phyloP scores from a whole-genome alignment of 164 flowering plant genomes.

The Tetracentron sinense region DNA sequence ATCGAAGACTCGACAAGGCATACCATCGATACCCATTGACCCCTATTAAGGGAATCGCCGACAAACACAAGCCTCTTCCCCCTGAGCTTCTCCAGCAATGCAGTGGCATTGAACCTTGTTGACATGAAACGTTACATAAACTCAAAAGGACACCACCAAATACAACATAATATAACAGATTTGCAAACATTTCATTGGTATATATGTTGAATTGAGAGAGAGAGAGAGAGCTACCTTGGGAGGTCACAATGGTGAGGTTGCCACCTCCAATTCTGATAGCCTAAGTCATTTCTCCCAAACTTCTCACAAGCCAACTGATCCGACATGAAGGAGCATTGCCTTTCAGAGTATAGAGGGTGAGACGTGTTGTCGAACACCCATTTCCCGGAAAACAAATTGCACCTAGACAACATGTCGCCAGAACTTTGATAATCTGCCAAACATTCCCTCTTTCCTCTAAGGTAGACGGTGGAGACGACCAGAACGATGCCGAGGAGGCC shows the following conservation, averaged over 20 bases:
- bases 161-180: not conserved
- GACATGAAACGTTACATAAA: conserved; percentile 24
- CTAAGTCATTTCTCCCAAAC: conserved; percentile 71
- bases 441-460: conserved; percentile 26
- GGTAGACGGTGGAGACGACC: conserved; percentile 31
- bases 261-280: conserved; percentile 87
- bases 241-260: conserved; percentile 82
- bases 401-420: conserved; percentile 15
- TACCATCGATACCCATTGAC: conserved; percentile 88
- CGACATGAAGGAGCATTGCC: conserved; percentile 72
- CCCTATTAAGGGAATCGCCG: conserved; percentile 82
- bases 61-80: conserved; percentile 79
- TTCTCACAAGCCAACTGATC: conserved; percentile 84
- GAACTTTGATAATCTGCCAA: conserved; percentile 1
- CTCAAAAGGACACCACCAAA: conserved; percentile 18
- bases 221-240: conserved; percentile 53
- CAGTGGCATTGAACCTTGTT: conserved; percentile 81
- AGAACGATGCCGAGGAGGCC: conserved; percentile 31
- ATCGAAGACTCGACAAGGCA: conserved; percentile 56
- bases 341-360: conserved; percentile 69
- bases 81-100: conserved; percentile 67
- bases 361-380: conserved; percentile 78
- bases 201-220: not conserved
- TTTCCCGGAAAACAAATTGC: conserved; percentile 67
- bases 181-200: not conserved